These are phyloP conservation scores for Chaetomiaceae sp. DNA, from an alignment of 2,329 filamentous ascomycete genomes.

Conservation along the genomic window DNA sequence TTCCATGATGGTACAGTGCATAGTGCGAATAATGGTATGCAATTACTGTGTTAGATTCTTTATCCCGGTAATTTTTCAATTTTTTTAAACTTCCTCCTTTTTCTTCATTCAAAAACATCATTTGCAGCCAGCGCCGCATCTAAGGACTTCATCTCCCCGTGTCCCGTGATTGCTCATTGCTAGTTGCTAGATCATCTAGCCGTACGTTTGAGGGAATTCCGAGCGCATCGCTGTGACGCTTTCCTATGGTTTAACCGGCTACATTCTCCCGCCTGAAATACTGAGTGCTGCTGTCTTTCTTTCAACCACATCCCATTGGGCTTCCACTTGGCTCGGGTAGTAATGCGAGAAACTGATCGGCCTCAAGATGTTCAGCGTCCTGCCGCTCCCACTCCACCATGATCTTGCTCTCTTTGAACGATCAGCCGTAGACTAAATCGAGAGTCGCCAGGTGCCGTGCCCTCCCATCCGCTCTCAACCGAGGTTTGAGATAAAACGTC, in stretches of 20 bases:
- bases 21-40: neutral
- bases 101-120: conserved; percentile 22
- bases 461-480: too few relatives aligned
- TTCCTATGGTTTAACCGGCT: conserved; percentile 30
- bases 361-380: too few relatives aligned
- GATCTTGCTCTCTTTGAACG: too few relatives aligned
- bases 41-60: conserved; percentile 10
- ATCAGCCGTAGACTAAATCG: too few relatives aligned
- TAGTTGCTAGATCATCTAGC: conserved; percentile 27
- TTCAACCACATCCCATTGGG: too few relatives aligned
- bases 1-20: too few relatives aligned
- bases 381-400: too few relatives aligned
- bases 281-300: too few relatives aligned
- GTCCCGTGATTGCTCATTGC: conserved; percentile 25
- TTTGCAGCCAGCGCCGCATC: conserved; percentile 28
- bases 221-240: conserved; percentile 27
- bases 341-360: too few relatives aligned
- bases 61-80: conserved; percentile 10
- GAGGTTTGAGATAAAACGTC: too few relatives aligned
- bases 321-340: too few relatives aligned
- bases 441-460: too few relatives aligned
- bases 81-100: conserved; percentile 11
- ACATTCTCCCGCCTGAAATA: conserved; percentile 21
- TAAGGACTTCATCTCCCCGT: conserved; percentile 24
- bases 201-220: conserved; percentile 28